Evolutionary conservation across 225 moss, liverwort and hornwort species (phyloP).

Genomic region (Antitrichia curtipendula): DNA sequence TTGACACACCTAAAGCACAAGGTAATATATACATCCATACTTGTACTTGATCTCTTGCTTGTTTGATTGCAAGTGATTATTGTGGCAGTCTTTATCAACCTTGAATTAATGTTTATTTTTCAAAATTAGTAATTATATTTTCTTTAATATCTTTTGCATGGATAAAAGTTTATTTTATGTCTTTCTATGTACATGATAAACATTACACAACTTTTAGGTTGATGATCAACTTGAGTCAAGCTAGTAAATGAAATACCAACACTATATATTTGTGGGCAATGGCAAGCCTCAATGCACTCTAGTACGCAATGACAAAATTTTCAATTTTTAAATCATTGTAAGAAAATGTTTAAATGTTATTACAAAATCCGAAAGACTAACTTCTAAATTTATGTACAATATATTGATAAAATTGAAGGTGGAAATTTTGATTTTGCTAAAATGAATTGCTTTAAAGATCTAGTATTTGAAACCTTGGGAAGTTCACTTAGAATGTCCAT

Average conservation of each 20-base stretch:
- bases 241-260: not conserved
- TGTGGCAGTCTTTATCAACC: not conserved
- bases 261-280: not conserved
- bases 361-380: not conserved
- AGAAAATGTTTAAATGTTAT: not conserved
- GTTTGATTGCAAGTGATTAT: not conserved
- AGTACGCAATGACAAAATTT: not conserved
- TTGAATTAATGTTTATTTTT: not conserved
- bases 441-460: not conserved
- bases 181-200: not conserved
- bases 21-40: not conserved
- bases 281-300: not conserved
- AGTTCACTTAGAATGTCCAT: too few species aligned
- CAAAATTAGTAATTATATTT: not conserved
- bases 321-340: not conserved
- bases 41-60: not conserved
- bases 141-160: not conserved
- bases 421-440: not conserved
- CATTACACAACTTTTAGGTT: not conserved
- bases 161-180: not conserved
- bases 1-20: not conserved
- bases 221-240: not conserved
- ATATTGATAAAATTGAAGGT: not conserved
- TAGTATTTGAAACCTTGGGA: too few species aligned
- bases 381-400: not conserved